phyloP scores from a whole-genome alignment of 2,329 filamentous ascomycete genomes.

The Stachybotrys chlorohalonatus region DNA sequence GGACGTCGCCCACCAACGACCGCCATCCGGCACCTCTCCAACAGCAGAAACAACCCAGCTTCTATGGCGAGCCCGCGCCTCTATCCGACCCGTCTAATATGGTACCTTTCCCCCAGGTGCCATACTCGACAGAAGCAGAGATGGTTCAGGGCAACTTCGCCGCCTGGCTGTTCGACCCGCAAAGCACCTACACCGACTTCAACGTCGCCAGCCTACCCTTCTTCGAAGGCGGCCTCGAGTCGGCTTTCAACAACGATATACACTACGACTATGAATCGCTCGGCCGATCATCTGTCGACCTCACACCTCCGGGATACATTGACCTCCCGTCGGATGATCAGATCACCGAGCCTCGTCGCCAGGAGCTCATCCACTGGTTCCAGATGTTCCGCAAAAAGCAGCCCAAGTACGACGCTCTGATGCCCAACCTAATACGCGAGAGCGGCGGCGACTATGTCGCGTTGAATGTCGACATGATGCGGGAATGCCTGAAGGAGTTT shows the following conservation, averaged over 20 bases:
- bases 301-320: slow-evolving; percentile 28
- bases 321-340: slow-evolving; percentile 31
- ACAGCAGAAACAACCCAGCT: slow-evolving; percentile 28
- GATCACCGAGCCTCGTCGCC: slow-evolving; percentile 33
- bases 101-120: slow-evolving; percentile 15
- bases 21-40: slow-evolving; percentile 22
- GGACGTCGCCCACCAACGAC: slow-evolving; percentile 23
- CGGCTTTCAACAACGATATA: slow-evolving; percentile 40
- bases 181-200: slow-evolving; percentile 31
- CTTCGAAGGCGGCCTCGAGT: slow-evolving; percentile 39
- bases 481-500: slow-evolving; percentile 76
- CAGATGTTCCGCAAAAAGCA: slow-evolving; percentile 33
- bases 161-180: slow-evolving; percentile 41
- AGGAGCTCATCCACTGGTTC: slow-evolving; percentile 35
- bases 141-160: slow-evolving; percentile 36
- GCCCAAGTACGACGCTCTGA: slow-evolving; percentile 25
- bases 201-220: slow-evolving; percentile 34
- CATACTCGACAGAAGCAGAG: slow-evolving; percentile 20
- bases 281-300: slow-evolving; percentile 35
- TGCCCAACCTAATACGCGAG: slow-evolving; percentile 26
- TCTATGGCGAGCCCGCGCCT: slow-evolving; percentile 16
- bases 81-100: slow-evolving; percentile 23
- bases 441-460: slow-evolving; percentile 32
- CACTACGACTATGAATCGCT: slow-evolving; percentile 42
- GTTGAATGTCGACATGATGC: slow-evolving; percentile 71